Conservation (phyloP, 768 basidiomycete species). For the Suillus spraguei region DNA sequence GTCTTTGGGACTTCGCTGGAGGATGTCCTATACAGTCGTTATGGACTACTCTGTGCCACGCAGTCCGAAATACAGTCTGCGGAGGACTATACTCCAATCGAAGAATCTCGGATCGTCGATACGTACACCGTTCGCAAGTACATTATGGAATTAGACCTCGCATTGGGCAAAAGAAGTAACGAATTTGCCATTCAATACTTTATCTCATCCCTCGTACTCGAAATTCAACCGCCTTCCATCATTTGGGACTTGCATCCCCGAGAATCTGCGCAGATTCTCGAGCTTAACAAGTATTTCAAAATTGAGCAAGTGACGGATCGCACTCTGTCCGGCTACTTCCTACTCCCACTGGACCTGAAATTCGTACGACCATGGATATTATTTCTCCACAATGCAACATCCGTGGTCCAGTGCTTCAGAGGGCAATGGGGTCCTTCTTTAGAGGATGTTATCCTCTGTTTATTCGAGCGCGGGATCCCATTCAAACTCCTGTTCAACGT, state of each 20-base stretch:
- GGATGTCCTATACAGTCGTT: neutral
- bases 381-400: neutral
- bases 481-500: neutral
- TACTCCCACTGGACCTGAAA: neutral
- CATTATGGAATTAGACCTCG: neutral
- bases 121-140: neutral
- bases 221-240: neutral
- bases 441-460: neutral
- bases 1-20: neutral
- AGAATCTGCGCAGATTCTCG: neutral
- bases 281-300: neutral
- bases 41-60: neutral
- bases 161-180: neutral
- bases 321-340: neutral
- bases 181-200: neutral
- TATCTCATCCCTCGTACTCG: neutral
- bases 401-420: neutral
- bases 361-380: neutral
- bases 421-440: neutral
- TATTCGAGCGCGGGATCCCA: neutral
- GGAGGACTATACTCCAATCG: neutral
- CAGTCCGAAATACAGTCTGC: neutral
- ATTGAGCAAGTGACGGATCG: neutral
- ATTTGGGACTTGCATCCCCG: neutral
- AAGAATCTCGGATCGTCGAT: neutral